Percentiles rank a stretch among this genome's conserved stretches.
Conservation (phyloP, 768 basidiomycete species). For the Boletales sp. region DNA sequence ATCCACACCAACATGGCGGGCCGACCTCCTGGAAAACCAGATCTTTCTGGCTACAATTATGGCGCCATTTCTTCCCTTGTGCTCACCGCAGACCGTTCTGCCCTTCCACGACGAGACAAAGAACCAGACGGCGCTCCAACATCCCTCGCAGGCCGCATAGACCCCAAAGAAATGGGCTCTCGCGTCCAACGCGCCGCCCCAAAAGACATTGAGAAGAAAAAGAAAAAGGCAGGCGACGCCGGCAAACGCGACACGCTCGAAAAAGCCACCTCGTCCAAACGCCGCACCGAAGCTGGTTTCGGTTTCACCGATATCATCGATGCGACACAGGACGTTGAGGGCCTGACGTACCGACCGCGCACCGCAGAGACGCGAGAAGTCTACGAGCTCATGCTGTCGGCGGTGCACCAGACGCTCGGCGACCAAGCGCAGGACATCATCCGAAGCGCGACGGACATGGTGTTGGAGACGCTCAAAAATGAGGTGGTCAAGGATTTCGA, state of each 20-base stretch:
- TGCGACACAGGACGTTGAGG: constrained; percentile 90
- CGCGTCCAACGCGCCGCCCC: constrained; percentile 78
- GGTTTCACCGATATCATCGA: constrained; percentile 92
- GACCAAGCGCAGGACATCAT: constrained; percentile 97
- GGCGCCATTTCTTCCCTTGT: constrained; percentile 92
- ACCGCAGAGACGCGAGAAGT: constrained; percentile 94
- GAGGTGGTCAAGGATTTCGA: constrained; percentile 93
- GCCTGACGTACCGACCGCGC: constrained; percentile 86
- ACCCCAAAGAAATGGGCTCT: constrained; percentile 90
- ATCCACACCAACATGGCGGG: constrained; percentile 33
- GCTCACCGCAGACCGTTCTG: constrained; percentile 84
- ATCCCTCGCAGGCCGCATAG: constrained; percentile 86
- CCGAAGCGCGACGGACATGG: constrained; percentile 90
- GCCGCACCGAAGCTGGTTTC: constrained; percentile 62
- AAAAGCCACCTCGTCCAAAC: constrained; percentile 50
- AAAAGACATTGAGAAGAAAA: constrained; percentile 90
- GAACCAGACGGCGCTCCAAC: constrained; percentile 97
- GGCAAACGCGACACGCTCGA: constrained; percentile 52
- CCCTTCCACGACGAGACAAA: constrained; percentile 81
- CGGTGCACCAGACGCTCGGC: constrained; percentile 80
- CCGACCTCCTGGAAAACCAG: constrained; percentile 54
- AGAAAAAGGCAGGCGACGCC: constrained; percentile 70
- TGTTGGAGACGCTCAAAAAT: constrained; percentile 84
- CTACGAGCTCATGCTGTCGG: constrained; percentile 85
- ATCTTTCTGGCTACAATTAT: constrained; percentile 93